phyloP scores from a whole-genome alignment of 352 stramenopile species.

The Phytophthora melonis region DNA sequence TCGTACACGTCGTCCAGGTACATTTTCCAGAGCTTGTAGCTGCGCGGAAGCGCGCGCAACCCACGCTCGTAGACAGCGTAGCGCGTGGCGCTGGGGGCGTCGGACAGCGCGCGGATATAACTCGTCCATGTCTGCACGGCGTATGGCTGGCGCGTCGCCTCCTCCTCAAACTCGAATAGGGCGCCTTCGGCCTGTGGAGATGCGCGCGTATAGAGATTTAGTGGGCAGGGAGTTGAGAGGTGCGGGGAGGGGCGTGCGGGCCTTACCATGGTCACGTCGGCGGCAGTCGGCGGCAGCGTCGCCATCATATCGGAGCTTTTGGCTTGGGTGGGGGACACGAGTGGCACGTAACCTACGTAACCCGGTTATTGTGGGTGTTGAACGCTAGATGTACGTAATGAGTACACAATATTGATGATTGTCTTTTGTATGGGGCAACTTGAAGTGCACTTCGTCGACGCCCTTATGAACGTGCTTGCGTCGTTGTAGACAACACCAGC shows the following conservation, averaged over 20 bases:
- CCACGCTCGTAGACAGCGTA: conserved; percentile 89
- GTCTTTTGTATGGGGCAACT: conserved; percentile 22
- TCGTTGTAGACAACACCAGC: background rate
- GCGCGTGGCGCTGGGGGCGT: conserved; percentile 39
- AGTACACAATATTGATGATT: background rate
- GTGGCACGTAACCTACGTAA: conserved; percentile 7
- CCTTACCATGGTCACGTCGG: conserved; percentile 34
- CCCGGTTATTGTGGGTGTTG: conserved; percentile 6
- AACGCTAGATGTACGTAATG: background rate
- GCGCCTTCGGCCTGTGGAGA: conserved; percentile 22
- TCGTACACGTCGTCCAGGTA: conserved; percentile 85
- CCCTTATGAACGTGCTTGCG: background rate
- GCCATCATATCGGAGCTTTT: conserved; percentile 19
- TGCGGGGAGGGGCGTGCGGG: background rate
- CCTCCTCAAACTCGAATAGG: conserved; percentile 83
- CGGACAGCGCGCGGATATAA: conserved; percentile 60
- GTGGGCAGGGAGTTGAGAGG: background rate
- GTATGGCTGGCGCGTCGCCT: conserved; percentile 85
- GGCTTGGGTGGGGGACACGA: background rate
- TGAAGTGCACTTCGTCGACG: conserved; percentile 16
- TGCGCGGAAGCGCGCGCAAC: conserved; percentile 85
- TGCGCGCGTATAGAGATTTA: background rate
- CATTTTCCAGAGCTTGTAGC: conserved; percentile 96
- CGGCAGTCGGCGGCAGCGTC: conserved; percentile 11
- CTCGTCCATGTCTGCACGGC: conserved; percentile 83